Conservation (phyloP, 495 filamentous ascomycete species). For the Penicillium canescens region DNA sequence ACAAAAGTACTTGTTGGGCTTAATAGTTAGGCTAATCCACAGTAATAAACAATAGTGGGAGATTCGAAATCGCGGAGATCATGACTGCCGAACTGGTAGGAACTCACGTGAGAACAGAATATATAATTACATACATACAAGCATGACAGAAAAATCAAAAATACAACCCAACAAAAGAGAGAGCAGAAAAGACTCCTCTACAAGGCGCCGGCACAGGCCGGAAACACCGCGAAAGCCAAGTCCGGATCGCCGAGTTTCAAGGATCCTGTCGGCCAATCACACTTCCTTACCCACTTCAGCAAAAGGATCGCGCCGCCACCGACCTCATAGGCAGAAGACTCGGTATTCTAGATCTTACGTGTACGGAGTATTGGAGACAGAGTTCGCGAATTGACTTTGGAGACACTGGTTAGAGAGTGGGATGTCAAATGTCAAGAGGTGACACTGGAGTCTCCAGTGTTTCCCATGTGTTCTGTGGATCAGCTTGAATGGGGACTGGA, state of each 20-base stretch:
- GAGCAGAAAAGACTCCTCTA: not conserved
- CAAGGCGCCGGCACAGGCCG: constrained; percentile 21
- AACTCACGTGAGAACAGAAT: not conserved
- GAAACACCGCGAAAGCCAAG: constrained; percentile 27
- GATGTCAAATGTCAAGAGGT: not conserved
- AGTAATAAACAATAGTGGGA: constrained; percentile 5
- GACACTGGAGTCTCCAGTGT: not conserved
- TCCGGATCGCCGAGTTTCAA: constrained; percentile 35
- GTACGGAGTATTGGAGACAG: not conserved
- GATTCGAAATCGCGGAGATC: constrained; percentile 11
- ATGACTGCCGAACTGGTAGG: constrained; percentile 8
- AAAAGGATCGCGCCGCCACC: constrained; percentile 29
- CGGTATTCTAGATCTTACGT: not conserved
- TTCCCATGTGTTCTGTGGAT: constrained; percentile 10
- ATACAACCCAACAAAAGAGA: not conserved
- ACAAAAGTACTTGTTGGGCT: not conserved
- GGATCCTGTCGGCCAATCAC: constrained; percentile 20
- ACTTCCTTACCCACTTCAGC: not conserved
- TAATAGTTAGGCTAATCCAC: constrained; percentile 1
- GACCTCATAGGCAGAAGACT: constrained; percentile 23
- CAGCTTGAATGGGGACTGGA: not conserved
- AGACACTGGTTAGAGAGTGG: not conserved
- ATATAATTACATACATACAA: not conserved
- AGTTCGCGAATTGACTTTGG: not conserved
- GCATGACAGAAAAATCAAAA: not conserved